Evolutionary conservation across 345 rosid species (phyloP).

Genomic region (Syzygium aqueum): DNA sequence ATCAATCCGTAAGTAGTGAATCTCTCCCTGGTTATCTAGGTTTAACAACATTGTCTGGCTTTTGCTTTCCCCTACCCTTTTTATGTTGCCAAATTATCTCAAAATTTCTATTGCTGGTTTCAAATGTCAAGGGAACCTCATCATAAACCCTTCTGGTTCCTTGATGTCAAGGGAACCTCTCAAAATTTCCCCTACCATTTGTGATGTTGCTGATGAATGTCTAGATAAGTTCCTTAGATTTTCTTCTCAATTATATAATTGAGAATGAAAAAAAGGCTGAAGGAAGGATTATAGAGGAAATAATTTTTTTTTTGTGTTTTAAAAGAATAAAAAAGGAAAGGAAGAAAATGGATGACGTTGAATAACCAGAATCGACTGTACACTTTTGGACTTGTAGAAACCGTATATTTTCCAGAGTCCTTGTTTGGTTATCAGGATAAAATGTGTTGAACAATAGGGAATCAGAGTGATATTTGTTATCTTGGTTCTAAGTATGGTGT

Average conservation of each 20-base stretch:
- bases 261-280: not conserved
- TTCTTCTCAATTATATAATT: not conserved
- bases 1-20: constrained; percentile 60
- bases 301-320: not conserved
- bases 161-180: too few relatives aligned
- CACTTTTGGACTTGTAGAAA: not conserved
- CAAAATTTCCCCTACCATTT: too few relatives aligned
- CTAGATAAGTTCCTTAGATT: not conserved
- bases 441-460: not conserved
- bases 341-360: not conserved
- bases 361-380: not conserved
- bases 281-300: not conserved
- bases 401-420: not conserved
- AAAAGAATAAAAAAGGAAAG: not conserved
- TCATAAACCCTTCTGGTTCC: not conserved
- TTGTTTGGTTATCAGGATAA: not conserved
- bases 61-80: not conserved
- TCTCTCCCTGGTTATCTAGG: not conserved
- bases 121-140: not conserved
- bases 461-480: not conserved
- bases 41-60: not conserved
- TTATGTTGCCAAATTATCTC: not conserved
- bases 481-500: not conserved
- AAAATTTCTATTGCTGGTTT: not conserved
- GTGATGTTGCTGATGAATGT: not conserved